Conservation (phyloP, 768 basidiomycete genomes). For the Gyrodon lividus region DNA sequence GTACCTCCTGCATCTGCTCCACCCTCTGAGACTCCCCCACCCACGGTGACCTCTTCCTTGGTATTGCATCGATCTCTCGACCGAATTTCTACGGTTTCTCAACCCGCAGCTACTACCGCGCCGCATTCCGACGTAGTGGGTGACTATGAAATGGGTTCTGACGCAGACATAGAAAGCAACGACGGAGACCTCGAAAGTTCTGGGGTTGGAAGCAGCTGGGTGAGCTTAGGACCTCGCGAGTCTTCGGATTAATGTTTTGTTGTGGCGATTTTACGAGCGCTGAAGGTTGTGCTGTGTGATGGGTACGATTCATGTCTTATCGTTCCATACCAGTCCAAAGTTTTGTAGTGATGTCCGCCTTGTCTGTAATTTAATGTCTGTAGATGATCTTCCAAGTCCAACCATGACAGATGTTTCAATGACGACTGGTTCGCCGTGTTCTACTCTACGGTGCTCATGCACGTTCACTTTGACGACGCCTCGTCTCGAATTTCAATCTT, state of each 20-base stretch:
- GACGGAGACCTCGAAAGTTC: slow-evolving; percentile 49
- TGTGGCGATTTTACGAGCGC: not conserved
- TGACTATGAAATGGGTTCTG: slow-evolving; percentile 51
- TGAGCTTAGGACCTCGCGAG: slow-evolving; percentile 47
- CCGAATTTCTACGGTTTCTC: slow-evolving; percentile 8
- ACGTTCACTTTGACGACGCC: not conserved
- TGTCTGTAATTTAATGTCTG: slow-evolving; percentile 7
- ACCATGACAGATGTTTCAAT: too few relatives aligned
- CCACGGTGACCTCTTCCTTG: not conserved
- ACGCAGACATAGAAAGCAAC: slow-evolving; percentile 69
- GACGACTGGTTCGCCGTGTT: too few relatives aligned
- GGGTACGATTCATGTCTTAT: not conserved
- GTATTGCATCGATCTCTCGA: slow-evolving; percentile 4
- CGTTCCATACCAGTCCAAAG: not conserved
- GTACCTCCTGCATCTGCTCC: slow-evolving; percentile 16
- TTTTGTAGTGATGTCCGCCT: slow-evolving; percentile 1
- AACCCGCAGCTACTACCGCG: slow-evolving; percentile 12
- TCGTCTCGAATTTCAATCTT: not conserved
- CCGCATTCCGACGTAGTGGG: slow-evolving; percentile 8
- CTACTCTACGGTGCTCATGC: not conserved
- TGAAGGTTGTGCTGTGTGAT: not conserved
- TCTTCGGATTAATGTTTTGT: slow-evolving; percentile 17
- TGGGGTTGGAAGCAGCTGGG: slow-evolving; percentile 64
- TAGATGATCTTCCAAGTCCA: too few relatives aligned
- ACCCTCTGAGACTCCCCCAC: slow-evolving; percentile 10